phyloP scores from a whole-genome alignment of 768 basidiomycete species.

The Suillus bovinus region DNA sequence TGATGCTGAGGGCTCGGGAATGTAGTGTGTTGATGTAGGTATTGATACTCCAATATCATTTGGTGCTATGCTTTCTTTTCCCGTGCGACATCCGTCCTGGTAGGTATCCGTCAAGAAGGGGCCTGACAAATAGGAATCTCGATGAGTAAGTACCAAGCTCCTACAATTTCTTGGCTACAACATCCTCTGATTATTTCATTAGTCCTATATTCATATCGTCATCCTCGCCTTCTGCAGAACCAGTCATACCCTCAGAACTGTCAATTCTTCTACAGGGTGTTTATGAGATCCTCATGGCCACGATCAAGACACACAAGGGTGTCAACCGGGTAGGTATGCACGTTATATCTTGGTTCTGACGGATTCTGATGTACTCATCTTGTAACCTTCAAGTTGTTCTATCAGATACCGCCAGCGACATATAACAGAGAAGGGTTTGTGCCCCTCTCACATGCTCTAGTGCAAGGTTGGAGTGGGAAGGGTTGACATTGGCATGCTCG shows the following conservation, averaged over 20 bases:
- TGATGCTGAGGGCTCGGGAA: too few relatives aligned
- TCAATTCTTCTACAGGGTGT: conserved; percentile 58
- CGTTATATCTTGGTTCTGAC: conserved; percentile 7
- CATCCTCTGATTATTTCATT: neutral
- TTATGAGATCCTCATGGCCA: conserved; percentile 58
- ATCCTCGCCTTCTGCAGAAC: neutral
- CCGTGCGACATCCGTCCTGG: neutral
- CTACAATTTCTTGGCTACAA: neutral
- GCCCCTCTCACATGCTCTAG: too few relatives aligned
- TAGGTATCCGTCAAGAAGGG: neutral
- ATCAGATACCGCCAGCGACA: too few relatives aligned
- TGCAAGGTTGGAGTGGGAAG: too few relatives aligned
- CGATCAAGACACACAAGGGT: conserved; percentile 48
- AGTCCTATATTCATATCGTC: neutral
- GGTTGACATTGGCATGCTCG: too few relatives aligned
- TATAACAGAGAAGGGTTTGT: too few relatives aligned
- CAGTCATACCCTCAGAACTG: neutral
- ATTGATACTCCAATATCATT: too few relatives aligned
- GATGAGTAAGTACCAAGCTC: neutral
- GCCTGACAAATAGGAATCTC: neutral
- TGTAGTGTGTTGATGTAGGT: too few relatives aligned
- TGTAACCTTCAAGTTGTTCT: neutral
- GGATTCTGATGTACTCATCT: neutral
- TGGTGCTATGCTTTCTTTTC: neutral
- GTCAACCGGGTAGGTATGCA: conserved; percentile 56